Evolutionary conservation across 768 basidiomycete genomes (phyloP), one percentile per base, ranked within the genome.

Genomic region (Russula emetica): DNA sequence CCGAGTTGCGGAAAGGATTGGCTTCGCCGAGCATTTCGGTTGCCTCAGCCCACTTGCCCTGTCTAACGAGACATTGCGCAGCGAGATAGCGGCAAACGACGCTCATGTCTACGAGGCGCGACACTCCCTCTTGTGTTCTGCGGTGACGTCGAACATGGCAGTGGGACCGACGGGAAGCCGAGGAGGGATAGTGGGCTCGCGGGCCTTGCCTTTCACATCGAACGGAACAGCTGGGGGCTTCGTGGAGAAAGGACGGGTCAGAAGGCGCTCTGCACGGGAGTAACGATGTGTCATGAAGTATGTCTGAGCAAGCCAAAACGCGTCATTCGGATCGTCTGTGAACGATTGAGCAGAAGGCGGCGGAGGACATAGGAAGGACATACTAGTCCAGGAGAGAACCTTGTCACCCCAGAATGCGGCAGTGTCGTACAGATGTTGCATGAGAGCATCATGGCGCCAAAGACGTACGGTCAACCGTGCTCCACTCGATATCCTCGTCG

Each of bases 391-490:
- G 65, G 84, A 90, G 53, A 98, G 79, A 52, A 98, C 86, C 75
- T 99, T 98, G 78, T 96, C 94, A 5, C 97, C 97, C 97, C 97
- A 99, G 73, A 98, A 98, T 6, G 90, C 88, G 3, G 97, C 96
- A 0, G 95, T 97, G 67, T 94, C 92, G 74, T 98, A 97, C 14
- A 99, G 77, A 79, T 99, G 97, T 75, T 98, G 97, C 87, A 95
- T 94, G 68, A 99, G 83, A 47, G 97, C 96, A 77, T 98, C 97
- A 71, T 98, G 95, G 47, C 97, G 79, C 96, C 96, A 98, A 50
- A 94, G 77, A 62, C 97, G 81, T 93, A 34, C 95, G 84, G 76
- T 98, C 95, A 3, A 98, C 86, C 80, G 92, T 86, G 2, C 85
- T 85, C 92, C 91, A 94, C 68, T 88, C 85, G 52, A 82, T 80